Conservation (phyloP, 2,329 filamentous ascomycete species). For the Monilinia laxa region DNA sequence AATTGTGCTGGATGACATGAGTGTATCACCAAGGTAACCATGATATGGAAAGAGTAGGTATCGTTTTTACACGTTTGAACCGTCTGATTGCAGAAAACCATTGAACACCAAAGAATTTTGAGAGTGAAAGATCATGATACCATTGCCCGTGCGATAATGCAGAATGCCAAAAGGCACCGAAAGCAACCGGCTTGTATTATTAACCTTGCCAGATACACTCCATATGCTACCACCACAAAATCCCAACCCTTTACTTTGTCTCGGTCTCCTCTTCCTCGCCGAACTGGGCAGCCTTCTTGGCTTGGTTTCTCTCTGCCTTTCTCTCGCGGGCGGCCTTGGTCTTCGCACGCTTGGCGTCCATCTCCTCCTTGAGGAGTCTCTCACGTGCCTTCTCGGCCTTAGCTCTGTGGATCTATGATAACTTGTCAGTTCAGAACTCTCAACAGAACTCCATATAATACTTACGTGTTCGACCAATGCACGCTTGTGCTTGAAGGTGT, state of each 20-base stretch:
- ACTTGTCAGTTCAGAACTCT: constrained; percentile 31
- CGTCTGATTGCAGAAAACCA: constrained; percentile 24
- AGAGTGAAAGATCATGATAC: constrained; percentile 39
- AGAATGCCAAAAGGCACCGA: constrained; percentile 38
- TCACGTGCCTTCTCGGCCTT: constrained; percentile 99
- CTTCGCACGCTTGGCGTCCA: constrained; percentile 99
- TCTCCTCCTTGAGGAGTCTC: constrained; percentile 95
- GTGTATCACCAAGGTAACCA: constrained; percentile 4
- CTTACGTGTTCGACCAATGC: constrained; percentile 99
- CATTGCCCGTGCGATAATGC: constrained; percentile 41
- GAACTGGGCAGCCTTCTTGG: constrained; percentile 85
- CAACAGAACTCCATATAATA: constrained; percentile 41
- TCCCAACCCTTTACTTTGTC: constrained; percentile 39
- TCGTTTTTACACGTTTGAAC: constrained; percentile 23
- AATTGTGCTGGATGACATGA: not conserved
- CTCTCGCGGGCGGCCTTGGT: constrained; percentile 99
- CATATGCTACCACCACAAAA: constrained; percentile 39
- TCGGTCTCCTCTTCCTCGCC: constrained; percentile 61
- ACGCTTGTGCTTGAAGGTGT: constrained; percentile 99
- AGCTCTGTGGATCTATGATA: constrained; percentile 89
- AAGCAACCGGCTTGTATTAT: constrained; percentile 41
- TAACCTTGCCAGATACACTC: constrained; percentile 41
- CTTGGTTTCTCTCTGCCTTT: constrained; percentile 85
- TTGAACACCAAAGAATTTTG: constrained; percentile 26
- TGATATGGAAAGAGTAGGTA: constrained; percentile 12